These are phyloP conservation scores for Geotrichum fermentans DNA, from an alignment of 1,139 yeast genomes.

Conservation along the genomic window DNA sequence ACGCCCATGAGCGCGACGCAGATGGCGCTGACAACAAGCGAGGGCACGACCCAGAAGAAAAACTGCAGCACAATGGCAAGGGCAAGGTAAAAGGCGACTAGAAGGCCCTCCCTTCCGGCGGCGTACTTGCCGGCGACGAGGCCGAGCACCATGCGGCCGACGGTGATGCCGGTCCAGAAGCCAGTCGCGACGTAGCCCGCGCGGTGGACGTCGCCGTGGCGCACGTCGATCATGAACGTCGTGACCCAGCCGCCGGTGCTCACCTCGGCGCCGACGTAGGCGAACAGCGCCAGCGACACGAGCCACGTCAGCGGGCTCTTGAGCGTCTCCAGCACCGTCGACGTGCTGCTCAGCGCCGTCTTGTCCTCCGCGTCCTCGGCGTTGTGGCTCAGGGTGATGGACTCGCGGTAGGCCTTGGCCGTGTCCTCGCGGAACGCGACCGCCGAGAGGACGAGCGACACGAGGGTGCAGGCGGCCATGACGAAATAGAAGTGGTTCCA, in stretches of 20 bases:
- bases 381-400: background rate
- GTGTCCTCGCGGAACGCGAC: conserved; percentile 27
- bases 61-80: conserved; percentile 27
- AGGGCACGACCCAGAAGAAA: conserved; percentile 33
- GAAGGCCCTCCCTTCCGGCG: conserved; percentile 27
- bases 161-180: conserved; percentile 64
- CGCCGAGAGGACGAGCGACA: conserved; percentile 27
- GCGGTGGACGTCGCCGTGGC: conserved; percentile 44
- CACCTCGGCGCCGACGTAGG: conserved; percentile 67
- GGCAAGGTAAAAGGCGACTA: conserved; percentile 25
- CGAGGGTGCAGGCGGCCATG: conserved; percentile 41
- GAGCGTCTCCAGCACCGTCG: conserved; percentile 3
- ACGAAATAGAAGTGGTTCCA: conserved; percentile 57
- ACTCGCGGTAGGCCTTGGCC: conserved; percentile 21
- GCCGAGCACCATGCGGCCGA: conserved; percentile 51
- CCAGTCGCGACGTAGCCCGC: conserved; percentile 68
- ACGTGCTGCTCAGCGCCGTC: background rate
- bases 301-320: conserved; percentile 45
- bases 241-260: conserved; percentile 69
- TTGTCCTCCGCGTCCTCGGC: background rate
- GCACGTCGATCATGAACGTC: conserved; percentile 54
- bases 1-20: conserved; percentile 56
- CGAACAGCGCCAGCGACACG: conserved; percentile 50
- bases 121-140: conserved; percentile 31
- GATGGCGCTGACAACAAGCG: conserved; percentile 31